Conservation (phyloP, 2,329 filamentous ascomycete genomes). For the Aspergillus novofumigatus region DNA sequence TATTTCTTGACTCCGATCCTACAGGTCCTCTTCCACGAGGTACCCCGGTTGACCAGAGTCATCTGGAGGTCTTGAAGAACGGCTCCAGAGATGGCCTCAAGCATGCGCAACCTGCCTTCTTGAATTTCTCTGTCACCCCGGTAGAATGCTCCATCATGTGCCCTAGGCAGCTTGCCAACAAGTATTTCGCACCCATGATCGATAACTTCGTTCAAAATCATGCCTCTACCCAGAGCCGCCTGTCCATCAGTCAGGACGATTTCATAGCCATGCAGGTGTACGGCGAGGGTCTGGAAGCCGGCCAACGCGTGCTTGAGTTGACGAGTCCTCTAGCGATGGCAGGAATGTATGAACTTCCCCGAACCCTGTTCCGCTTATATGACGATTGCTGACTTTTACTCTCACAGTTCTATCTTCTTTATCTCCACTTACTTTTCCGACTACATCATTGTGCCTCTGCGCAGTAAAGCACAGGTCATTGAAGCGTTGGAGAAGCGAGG, state of each 20-base stretch:
- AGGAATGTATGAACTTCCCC: conserved; percentile 59
- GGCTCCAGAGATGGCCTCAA: conserved; percentile 23
- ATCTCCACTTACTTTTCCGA: conserved; percentile 98
- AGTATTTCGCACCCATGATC: conserved; percentile 71
- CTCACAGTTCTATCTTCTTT: conserved; percentile 78
- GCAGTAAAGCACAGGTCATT: conserved; percentile 69
- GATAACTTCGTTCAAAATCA: conserved; percentile 52
- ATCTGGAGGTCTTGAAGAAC: conserved; percentile 35
- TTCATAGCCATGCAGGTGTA: conserved; percentile 89
- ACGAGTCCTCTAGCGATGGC: conserved; percentile 87
- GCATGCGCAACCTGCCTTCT: conserved; percentile 67
- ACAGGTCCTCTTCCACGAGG: conserved; percentile 69
- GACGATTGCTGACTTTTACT: conserved; percentile 1
- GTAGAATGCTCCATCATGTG: conserved; percentile 92
- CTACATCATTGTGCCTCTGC: conserved; percentile 84
- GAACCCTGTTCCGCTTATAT: neutral
- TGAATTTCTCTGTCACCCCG: conserved; percentile 90
- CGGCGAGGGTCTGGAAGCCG: conserved; percentile 84
- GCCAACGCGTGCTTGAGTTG: conserved; percentile 83
- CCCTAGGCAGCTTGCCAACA: conserved; percentile 66
- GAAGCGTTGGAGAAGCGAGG: conserved; percentile 72
- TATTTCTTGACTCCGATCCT: conserved; percentile 81
- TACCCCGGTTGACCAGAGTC: conserved; percentile 38
- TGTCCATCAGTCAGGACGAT: conserved; percentile 75
- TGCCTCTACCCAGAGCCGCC: conserved; percentile 42